Conservation (phyloP, 495 filamentous ascomycete genomes). For the Cryomyces antarcticus region DNA sequence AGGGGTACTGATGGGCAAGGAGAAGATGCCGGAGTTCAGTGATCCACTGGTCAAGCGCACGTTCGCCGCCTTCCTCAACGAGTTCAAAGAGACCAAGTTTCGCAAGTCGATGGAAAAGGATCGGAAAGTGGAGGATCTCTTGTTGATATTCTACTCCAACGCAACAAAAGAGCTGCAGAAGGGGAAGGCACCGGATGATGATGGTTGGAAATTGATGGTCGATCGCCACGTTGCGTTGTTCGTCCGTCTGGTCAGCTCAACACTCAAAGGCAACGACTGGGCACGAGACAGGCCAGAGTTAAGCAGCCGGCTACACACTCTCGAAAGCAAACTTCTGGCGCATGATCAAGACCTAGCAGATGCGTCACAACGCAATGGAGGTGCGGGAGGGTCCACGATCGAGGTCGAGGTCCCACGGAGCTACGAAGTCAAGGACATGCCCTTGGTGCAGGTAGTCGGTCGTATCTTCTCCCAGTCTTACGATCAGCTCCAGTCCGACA, state of each 20-base stretch:
- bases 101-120: conserved; percentile 77
- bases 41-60: conserved; percentile 58
- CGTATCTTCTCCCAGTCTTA: conserved; percentile 63
- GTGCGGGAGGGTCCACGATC: conserved; percentile 36
- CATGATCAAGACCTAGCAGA: conserved; percentile 77
- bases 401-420: conserved; percentile 65
- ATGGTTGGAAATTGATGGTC: conserved; percentile 79
- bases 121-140: conserved; percentile 71
- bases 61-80: conserved; percentile 63
- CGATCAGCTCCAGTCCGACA: conserved; percentile 61
- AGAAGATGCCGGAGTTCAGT: conserved; percentile 57
- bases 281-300: conserved; percentile 67
- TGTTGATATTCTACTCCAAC: conserved; percentile 76
- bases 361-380: conserved; percentile 30
- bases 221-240: conserved; percentile 93
- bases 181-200: conserved; percentile 62
- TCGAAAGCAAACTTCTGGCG: conserved; percentile 87
- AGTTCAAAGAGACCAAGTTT: conserved; percentile 50
- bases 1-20: conserved; percentile 44
- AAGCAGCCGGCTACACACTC: conserved; percentile 47
- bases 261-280: conserved; percentile 63
- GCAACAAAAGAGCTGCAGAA: conserved; percentile 77
- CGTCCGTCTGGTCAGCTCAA: conserved; percentile 63
- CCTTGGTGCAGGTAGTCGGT: conserved; percentile 66
- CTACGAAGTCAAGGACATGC: conserved; percentile 94